Base-by-base conservation (phyloP, 108 stramenopile species). In the Conticribra weissflogii region DNA sequence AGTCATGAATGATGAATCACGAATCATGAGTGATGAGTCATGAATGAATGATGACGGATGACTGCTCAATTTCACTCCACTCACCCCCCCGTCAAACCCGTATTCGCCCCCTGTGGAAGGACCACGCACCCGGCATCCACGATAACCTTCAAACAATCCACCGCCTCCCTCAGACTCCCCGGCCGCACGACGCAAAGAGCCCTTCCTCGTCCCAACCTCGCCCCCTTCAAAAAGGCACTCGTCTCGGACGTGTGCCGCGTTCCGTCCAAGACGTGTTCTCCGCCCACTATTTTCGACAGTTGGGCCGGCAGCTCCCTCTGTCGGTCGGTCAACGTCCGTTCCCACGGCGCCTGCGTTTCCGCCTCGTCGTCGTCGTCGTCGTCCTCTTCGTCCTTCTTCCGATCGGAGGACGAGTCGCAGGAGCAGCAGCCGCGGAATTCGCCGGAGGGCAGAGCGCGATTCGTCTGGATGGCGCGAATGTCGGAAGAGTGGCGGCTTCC, bases 11-110 rank as follows among this genome's bases (percentile, higher is more conserved):
- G 17, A 29, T 18, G 33, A 48, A 28, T 49, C 12, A 44, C 29
- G 0, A 50, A 58, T 15, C n/a, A 33, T 18, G 4, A n/a, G 23
- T 54, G 9, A 30, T 19, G 18, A 2, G 30, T 49, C 22, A 45
- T 17, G 3, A 45, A 31, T 47, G 17, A 29, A 28, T 44, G 46
- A 28, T 49, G 12, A 44, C 29, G 0, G 36, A 58, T 15, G 27
- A 12, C 50, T 47, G 9, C 19, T 31, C 28, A 28, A 50, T 25
- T 12, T 15, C 17, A 55, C 3, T 23, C 1, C 34, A 58, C 72
- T 64, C 56, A 73, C 72, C 89, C 92, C 53, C 92, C 92, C 41
- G 92, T 94, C 66, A 94, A 72, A 1, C 92, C 92, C 12, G 92
- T 94, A 56, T 94, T 94, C 41, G 65, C 68, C 16, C 92, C 92